These are phyloP conservation scores for Lodderomyces parapsilosis DNA, from an alignment of 1,139 yeast genomes.

Conservation along the genomic window DNA sequence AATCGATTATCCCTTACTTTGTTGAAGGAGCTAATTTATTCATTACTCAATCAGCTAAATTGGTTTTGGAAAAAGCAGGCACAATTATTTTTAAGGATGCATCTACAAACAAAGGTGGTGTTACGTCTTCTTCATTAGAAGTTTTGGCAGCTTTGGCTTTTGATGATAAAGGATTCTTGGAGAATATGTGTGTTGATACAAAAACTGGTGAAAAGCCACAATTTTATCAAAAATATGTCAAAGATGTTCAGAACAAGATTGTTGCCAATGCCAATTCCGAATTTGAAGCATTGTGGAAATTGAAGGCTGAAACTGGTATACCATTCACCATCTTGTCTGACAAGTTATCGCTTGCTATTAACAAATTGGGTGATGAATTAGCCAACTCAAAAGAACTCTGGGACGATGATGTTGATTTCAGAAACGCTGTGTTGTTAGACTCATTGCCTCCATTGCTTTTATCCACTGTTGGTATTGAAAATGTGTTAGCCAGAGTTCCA, in stretches of 20 bases:
- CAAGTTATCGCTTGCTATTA: slow-evolving; percentile 80
- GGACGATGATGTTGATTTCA: slow-evolving; percentile 74
- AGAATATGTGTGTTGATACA: slow-evolving; percentile 69
- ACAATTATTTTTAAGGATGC: slow-evolving; percentile 90
- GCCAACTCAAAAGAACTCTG: slow-evolving; percentile 81
- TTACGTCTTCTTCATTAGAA: slow-evolving; percentile 93
- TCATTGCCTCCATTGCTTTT: slow-evolving; percentile 79
- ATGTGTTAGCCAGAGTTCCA: slow-evolving; percentile 77
- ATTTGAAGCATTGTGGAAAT: slow-evolving; percentile 84
- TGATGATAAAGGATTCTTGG: slow-evolving; percentile 77
- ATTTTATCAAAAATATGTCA: slow-evolving; percentile 80
- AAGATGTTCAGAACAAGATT: slow-evolving; percentile 75
- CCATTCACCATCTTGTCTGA: slow-evolving; percentile 83
- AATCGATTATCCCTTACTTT: slow-evolving; percentile 76
- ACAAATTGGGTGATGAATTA: slow-evolving; percentile 85
- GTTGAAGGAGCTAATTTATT: slow-evolving; percentile 98
- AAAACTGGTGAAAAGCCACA: slow-evolving; percentile 56
- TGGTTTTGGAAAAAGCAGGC: slow-evolving; percentile 83
- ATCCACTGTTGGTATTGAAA: slow-evolving; percentile 71
- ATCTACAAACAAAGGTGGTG: slow-evolving; percentile 98
- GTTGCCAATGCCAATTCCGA: slow-evolving; percentile 78
- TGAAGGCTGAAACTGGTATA: slow-evolving; percentile 63
- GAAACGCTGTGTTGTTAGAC: slow-evolving; percentile 72
- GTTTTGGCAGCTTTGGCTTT: slow-evolving; percentile 93
- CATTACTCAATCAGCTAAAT: slow-evolving; percentile 91